These are phyloP conservation scores for Massariosphaeria phaeospora DNA, from an alignment of 495 filamentous ascomycete genomes.

Conservation along the genomic window DNA sequence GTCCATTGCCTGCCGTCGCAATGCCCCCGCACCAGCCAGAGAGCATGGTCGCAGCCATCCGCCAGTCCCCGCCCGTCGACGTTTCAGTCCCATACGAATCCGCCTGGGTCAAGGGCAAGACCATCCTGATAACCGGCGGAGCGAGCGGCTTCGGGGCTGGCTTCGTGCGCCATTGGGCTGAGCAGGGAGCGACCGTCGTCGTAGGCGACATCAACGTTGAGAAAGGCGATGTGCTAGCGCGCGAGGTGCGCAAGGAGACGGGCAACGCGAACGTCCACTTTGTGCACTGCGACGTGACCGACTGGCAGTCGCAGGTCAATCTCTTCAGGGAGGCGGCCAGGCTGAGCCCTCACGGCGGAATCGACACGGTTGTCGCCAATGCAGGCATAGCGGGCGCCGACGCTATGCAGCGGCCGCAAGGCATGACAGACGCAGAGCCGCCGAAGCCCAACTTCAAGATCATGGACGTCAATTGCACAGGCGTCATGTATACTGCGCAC, in stretches of 20 bases:
- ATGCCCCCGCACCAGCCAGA: not conserved
- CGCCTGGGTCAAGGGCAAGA: constrained; percentile 39
- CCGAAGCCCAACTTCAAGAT: constrained; percentile 51
- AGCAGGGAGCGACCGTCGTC: constrained; percentile 34
- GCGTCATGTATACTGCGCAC: constrained; percentile 60
- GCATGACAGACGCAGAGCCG: constrained; percentile 44
- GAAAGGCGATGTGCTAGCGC: constrained; percentile 31
- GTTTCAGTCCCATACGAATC: constrained; percentile 32
- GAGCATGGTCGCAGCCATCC: constrained; percentile 13
- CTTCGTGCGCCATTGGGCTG: constrained; percentile 37
- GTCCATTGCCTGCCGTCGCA: not conserved
- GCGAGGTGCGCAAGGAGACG: constrained; percentile 35
- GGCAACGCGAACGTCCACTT: constrained; percentile 47
- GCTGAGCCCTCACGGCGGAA: constrained; percentile 49
- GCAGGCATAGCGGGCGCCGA: constrained; percentile 54
- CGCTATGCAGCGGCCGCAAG: constrained; percentile 40
- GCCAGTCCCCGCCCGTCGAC: constrained; percentile 36
- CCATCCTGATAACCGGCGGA: constrained; percentile 46
- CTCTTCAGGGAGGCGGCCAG: constrained; percentile 54
- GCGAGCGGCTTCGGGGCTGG: constrained; percentile 40
- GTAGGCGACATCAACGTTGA: constrained; percentile 37
- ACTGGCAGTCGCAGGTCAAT: constrained; percentile 56
- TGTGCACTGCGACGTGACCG: constrained; percentile 52
- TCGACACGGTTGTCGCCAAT: constrained; percentile 64
- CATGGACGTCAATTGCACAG: constrained; percentile 57